Conservation (phyloP, 768 basidiomycete genomes). For the Pisolithus microcarpus region DNA sequence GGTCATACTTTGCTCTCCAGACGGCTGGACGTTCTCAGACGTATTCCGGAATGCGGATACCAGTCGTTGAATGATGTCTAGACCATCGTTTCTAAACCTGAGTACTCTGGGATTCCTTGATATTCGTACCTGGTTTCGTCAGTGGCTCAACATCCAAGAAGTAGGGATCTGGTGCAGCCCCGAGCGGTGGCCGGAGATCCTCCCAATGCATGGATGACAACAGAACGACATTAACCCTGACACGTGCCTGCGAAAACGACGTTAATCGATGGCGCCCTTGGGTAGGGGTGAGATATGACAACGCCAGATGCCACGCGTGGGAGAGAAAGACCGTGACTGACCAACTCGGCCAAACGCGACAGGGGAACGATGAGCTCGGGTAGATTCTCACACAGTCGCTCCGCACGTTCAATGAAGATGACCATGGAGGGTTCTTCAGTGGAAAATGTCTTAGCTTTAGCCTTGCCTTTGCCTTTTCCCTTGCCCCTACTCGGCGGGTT, state of each 20-base stretch:
- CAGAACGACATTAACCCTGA: conserved; percentile 55
- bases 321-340: conserved; percentile 26
- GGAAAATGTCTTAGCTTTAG: conserved; percentile 16
- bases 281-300: not conserved
- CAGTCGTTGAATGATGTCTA: conserved; percentile 33
- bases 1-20: conserved; percentile 15
- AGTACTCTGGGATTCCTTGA: not conserved
- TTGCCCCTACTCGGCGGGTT: conserved; percentile 3
- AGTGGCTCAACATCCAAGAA: conserved; percentile 49
- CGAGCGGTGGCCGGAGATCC: conserved; percentile 60
- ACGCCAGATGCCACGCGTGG: not conserved
- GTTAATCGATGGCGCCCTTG: conserved; percentile 1
- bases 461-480: conserved; percentile 25
- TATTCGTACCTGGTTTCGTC: conserved; percentile 48
- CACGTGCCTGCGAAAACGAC: conserved; percentile 38
- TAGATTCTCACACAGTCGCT: conserved; percentile 53
- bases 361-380: conserved; percentile 66
- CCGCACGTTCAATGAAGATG: conserved; percentile 60
- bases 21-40: conserved; percentile 1
- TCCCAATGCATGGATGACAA: conserved; percentile 65
- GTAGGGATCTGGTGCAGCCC: conserved; percentile 68
- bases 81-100: not conserved
- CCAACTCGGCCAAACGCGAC: conserved; percentile 65
- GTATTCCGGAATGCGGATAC: conserved; percentile 30
- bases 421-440: conserved; percentile 36